Base-by-base conservation (phyloP, 2,329 filamentous ascomycete species). In the Didymella arachidicola region DNA sequence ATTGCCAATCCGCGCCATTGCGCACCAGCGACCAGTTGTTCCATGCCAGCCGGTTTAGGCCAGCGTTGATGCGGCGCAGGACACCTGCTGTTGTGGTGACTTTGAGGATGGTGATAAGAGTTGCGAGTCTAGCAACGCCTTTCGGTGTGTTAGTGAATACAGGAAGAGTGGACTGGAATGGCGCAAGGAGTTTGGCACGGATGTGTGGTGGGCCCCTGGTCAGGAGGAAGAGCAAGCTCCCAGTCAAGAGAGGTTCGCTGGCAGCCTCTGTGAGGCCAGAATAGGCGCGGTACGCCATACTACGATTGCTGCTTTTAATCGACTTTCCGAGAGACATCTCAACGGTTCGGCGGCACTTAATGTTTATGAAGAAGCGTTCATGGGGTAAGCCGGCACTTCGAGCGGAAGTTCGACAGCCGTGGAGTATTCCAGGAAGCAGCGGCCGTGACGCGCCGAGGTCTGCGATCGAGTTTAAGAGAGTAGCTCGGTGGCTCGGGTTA, bases 21-120 rank as follows among this genome's bases (percentile, higher is more conserved):
- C 76, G 62, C 2, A 59, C 44, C 2, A 72, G 47, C 1, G 51
- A 53, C 73, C 77, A 80, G 55, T 78, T 77, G 67, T 80, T 72
- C 52, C 66, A 63, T 10, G 71, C 71, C 30, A 69, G 42, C 2
- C 59, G 32, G 36, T 71, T 72, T 30, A 72, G 43, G 0, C 57
- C 62, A 18, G 46, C 19, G 38, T 68, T 70, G 19, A 65, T 53
- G 14, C 60, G 60, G n/a, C 55, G 65, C 11, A 62, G 38, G 4
- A 70, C 50, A 3, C 66, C 66, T 6, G 67, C 26, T 1, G 58
- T 56, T 12, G 69, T 63, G 2, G 72, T 57, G 16, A 66, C 27
- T 54, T 73, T 73, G 27, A 74, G 61, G 3, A 60, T 36, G 0
- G 58, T 65, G 46, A 72, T 58, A 3, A 71, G 48, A 2, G 49